Conservation (phyloP, 768 basidiomycete species). For the Lactarius indigo region DNA sequence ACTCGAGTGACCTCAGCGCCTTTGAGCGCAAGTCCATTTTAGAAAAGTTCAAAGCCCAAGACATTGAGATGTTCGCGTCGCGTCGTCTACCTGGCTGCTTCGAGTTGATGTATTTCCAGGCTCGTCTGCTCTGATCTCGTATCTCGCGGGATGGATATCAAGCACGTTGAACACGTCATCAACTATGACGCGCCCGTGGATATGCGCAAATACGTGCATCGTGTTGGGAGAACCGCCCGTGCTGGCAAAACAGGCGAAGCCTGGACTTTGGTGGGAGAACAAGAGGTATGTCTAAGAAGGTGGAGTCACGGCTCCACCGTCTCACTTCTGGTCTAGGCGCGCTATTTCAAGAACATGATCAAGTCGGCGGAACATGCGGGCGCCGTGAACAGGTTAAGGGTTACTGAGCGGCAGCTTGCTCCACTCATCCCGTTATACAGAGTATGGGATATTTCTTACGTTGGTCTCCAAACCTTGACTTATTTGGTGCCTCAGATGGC, state of each 20-base stretch:
- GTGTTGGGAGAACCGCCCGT: conserved; percentile 93
- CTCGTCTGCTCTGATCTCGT: conserved; percentile 96
- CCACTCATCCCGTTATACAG: conserved; percentile 18
- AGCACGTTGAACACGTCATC: conserved; percentile 87
- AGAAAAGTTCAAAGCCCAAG: conserved; percentile 73
- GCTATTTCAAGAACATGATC: conserved; percentile 26
- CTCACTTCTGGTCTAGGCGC: conserved; percentile 11
- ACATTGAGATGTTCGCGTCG: conserved; percentile 72
- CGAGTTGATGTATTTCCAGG: conserved; percentile 38
- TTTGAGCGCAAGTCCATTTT: conserved; percentile 73
- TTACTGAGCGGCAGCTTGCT: conserved; percentile 13
- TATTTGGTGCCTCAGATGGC: conserved; percentile 10
- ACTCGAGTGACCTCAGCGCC: conserved; percentile 80
- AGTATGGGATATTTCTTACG: conserved; percentile 3
- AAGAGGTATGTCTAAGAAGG: conserved; percentile 54
- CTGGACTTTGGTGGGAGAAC: conserved; percentile 95
- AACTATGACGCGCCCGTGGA: conserved; percentile 97
- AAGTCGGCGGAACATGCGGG: conserved; percentile 16
- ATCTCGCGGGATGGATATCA: conserved; percentile 93
- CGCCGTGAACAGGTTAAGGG: conserved; percentile 8
- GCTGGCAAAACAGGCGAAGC: conserved; percentile 87
- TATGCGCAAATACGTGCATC: conserved; percentile 97
- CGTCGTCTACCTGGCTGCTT: conserved; percentile 11
- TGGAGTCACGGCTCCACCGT: not conserved
- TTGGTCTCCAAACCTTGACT: not conserved